Evolutionary conservation across 2,329 filamentous ascomycete genomes (phyloP), one percentile per base, ranked within the genome.

Genomic region (Penicillium nordicum): DNA sequence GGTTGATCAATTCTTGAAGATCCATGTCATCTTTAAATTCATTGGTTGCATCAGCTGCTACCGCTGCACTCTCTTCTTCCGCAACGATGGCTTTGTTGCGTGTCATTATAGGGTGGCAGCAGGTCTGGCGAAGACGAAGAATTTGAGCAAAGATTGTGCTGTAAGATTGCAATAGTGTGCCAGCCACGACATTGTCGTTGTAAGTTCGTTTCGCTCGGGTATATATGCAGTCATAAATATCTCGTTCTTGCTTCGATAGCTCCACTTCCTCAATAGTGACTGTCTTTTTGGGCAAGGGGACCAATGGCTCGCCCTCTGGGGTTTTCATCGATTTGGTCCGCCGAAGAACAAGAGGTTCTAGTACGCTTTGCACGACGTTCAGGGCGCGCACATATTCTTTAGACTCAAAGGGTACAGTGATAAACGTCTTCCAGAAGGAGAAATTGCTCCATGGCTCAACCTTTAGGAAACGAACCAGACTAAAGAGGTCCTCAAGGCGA

Each of bases 361-460:
- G 78, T 0, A 99, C 93, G 0, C 93, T 99, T 71, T 99, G 94
- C 1, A 99, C 94, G 2, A 99, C 94, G 69, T 97, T 94, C 8
- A 99, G 80, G 0, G 94, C 94, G 5, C 92, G 87, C 64, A 97
- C 85, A 69, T 96, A 97, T 61, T 99, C 89, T 63, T 94, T 94
- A 0, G 91, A 93, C 72, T 99, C 94, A 62, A 99, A 99, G 0
- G 94, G 94, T 1, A 96, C 88, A 0, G 94, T 99, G 69, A 99
- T 97, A 72, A 99, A 99, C 0, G 94, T 97, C 71, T 92, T 92
- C 94, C 94, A 99, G 76, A 96, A 99, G 0, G 92, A 96, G 73
- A 99, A 99, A 72, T 97, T 97, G 68, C 89, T 94, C 94, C 94
- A 99, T 0, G 94, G 94, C 71, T 97, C 93, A 4, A 99, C 94